Conservation (phyloP, 2,329 filamentous ascomycete genomes). For the Neoascochyta sp. region DNA sequence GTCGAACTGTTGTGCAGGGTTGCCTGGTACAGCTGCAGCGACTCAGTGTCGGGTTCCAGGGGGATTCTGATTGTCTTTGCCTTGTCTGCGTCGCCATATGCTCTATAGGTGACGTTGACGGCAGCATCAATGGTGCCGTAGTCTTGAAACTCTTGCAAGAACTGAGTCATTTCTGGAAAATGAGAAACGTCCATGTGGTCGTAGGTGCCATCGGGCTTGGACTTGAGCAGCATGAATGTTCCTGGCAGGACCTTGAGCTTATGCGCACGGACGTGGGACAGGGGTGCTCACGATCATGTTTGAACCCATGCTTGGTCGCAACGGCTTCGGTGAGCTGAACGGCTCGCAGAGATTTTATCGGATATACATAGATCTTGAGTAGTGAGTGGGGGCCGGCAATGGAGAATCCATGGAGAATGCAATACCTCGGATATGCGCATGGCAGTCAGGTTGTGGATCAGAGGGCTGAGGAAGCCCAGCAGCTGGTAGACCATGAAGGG, state of each 20-base stretch:
- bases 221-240: conserved; percentile 41
- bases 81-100: conserved; percentile 27
- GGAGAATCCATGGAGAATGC: not conserved
- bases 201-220: conserved; percentile 30
- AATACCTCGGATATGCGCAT: conserved; percentile 36
- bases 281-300: conserved; percentile 39
- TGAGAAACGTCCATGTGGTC: conserved; percentile 44
- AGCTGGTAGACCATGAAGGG: conserved; percentile 18
- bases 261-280: not conserved
- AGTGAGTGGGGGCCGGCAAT: conserved; percentile 2
- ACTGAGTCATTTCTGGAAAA: conserved; percentile 42
- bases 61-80: conserved; percentile 38
- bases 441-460: conserved; percentile 18
- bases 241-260: conserved; percentile 11
- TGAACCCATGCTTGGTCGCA: conserved; percentile 45
- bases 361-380: conserved; percentile 44
- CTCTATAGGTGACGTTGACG: conserved; percentile 41
- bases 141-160: conserved; percentile 38
- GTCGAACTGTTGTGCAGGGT: conserved; percentile 45
- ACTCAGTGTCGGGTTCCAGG: conserved; percentile 36
- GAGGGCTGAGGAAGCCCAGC: conserved; percentile 19
- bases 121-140: conserved; percentile 25
- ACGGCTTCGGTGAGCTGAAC: conserved; percentile 38
- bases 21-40: conserved; percentile 39
- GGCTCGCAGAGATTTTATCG: conserved; percentile 47